phyloP scores from a whole-genome alignment of 2,329 filamentous ascomycete species.

The Claviceps paspali region DNA sequence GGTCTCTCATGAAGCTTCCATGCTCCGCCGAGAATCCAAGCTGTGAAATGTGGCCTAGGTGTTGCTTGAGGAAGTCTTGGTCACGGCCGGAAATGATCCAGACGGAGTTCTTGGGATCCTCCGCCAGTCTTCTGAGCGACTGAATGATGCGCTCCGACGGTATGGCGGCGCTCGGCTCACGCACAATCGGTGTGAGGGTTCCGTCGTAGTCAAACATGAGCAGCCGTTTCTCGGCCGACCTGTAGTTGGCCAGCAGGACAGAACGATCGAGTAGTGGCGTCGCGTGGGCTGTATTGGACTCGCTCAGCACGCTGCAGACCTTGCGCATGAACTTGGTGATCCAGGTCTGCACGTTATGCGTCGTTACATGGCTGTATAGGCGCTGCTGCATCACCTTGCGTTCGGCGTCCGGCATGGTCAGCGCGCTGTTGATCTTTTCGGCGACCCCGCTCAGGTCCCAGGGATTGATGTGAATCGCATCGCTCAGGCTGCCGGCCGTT shows the following conservation, averaged over 20 bases:
- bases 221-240: conserved; percentile 58
- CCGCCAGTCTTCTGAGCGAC: conserved; percentile 62
- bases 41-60: conserved; percentile 78
- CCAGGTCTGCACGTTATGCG: conserved; percentile 78
- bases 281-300: conserved; percentile 56
- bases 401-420: conserved; percentile 56
- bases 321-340: conserved; percentile 64
- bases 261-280: conserved; percentile 72
- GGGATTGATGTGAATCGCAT: conserved; percentile 91
- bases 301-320: conserved; percentile 64
- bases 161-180: conserved; percentile 76
- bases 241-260: conserved; percentile 58
- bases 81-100: conserved; percentile 98
- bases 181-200: conserved; percentile 87
- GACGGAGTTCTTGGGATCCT: conserved; percentile 72
- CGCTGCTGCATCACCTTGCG: conserved; percentile 54
- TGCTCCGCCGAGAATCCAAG: conserved; percentile 95
- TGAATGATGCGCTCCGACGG: conserved; percentile 72
- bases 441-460: conserved; percentile 84
- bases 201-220: conserved; percentile 99
- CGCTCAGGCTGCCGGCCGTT: conserved; percentile 69
- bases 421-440: conserved; percentile 63
- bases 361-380: conserved; percentile 72
- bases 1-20: conserved; percentile 83
- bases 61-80: conserved; percentile 77